Evolutionary conservation across 371 early-diverging fungal species (phyloP), one percentile per base, ranked within the genome.

Genomic region (Thermomucor indicae-seudaticae): DNA sequence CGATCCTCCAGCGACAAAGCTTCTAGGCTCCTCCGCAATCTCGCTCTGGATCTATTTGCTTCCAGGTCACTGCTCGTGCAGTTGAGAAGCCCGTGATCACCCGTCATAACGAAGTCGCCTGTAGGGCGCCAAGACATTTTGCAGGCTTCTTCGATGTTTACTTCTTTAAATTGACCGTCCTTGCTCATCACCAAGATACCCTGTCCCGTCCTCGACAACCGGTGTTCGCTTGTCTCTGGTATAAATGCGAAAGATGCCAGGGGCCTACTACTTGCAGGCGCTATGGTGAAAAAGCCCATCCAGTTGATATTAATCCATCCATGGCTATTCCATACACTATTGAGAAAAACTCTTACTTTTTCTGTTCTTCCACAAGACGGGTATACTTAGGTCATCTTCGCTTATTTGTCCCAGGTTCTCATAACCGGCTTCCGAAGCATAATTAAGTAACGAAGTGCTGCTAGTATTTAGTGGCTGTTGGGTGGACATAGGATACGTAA

Each of bases 211-310:
- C 51, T 45, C 6, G 69, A 64, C 7, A 55, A 60, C 4, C 57
- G 52, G 25, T 64, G 49, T 8, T 62, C 56, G 16, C 58, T 49
- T 24, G 57, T 51, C 3, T 64, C 61, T 2, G 84, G 85, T 44
- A 85, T 82, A 69, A 86, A 85, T 0, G 81, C 62, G 67, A 85
- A 85, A 0, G 84, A 79, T 6, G 75, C 60, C 4, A 83, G 50
- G 10, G 73, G 51, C 28, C 71, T 75, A 8, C 62, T 59, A 31
- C 69, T 67, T 8, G 71, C 66, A 11, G 68, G 52, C n/a, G 80
- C 79, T 79, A 43, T 16, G 48, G 10, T 20, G 6, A 0, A 17
- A 8, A 38, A 7, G 6, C 38, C n/a, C n/a, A 38, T n/a, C n/a
- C n/a, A n/a, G n/a, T n/a, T n/a, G n/a, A n/a, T n/a, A n/a, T n/a